Evolutionary conservation across 352 stramenopile species (phyloP).

Genomic region (Thraustochytrium striatum): DNA sequence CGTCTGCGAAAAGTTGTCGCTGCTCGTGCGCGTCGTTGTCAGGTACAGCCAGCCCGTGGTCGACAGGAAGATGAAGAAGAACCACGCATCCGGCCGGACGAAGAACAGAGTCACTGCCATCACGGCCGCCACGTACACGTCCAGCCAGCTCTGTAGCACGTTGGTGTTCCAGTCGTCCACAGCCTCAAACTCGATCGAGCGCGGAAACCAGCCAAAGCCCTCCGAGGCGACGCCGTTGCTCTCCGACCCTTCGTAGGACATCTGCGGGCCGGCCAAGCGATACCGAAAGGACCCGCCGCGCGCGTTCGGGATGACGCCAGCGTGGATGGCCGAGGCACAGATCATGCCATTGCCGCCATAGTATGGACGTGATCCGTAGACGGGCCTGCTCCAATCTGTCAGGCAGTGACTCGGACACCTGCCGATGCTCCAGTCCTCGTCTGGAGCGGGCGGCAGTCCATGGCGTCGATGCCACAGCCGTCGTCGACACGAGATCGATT

Average conservation of each 20-base stretch:
- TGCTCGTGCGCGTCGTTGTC: constrained; percentile 1
- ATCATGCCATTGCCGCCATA: neutral
- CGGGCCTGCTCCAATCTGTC: neutral
- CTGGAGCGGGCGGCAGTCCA: neutral
- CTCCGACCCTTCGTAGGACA: neutral
- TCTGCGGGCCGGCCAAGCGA: neutral
- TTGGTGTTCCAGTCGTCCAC: neutral
- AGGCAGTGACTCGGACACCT: constrained; percentile 32
- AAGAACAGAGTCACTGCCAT: neutral
- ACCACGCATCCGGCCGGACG: neutral
- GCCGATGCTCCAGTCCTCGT: neutral
- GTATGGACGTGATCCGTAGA: constrained; percentile 22
- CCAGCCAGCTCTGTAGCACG: neutral
- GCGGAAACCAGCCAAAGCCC: constrained; percentile 24
- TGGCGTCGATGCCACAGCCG: neutral
- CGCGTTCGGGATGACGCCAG: neutral
- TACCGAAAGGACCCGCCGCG: constrained; percentile 5
- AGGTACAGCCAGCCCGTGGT: constrained; percentile 19
- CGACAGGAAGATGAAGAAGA: neutral
- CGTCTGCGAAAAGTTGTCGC: neutral
- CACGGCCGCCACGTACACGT: neutral
- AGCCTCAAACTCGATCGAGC: neutral
- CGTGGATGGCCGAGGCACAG: constrained; percentile 28
- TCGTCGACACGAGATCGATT: constrained; percentile 3
- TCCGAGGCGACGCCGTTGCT: constrained; percentile 17